Percentiles rank a stretch among this genome's conserved stretches.
Evolutionary conservation across 768 basidiomycete genomes (phyloP).

Genomic region (Rhodosporidiobolus odoratus): DNA sequence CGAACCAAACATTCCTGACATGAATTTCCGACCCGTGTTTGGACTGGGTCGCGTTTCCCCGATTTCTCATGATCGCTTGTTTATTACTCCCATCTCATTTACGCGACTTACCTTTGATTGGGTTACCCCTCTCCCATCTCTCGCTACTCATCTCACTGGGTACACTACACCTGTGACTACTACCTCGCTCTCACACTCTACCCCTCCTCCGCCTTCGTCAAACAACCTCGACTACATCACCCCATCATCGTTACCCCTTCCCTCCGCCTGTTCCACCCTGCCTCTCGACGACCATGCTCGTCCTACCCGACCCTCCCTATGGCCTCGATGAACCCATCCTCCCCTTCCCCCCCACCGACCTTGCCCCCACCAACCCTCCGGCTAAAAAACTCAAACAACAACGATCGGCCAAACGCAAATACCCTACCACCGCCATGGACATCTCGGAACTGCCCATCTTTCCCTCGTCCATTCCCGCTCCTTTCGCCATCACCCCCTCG

Average conservation of each 20-base stretch:
- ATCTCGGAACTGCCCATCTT: constrained; percentile 11
- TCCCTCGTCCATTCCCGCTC: constrained; percentile 9
- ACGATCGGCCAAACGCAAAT: not conserved
- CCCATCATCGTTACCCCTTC: not conserved
- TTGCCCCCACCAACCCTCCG: not conserved
- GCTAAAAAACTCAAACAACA: not conserved
- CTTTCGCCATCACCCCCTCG: constrained; percentile 18
- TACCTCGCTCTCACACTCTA: not conserved
- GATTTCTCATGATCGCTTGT: not conserved
- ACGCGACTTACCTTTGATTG: too few relatives aligned
- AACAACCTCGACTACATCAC: too few relatives aligned
- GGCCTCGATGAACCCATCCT: not conserved
- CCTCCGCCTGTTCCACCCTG: not conserved
- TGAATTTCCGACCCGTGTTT: not conserved
- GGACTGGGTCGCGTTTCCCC: not conserved
- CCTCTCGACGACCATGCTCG: not conserved
- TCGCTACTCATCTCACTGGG: not conserved
- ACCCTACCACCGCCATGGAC: not conserved
- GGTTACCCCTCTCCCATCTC: not conserved
- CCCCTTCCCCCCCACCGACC: not conserved
- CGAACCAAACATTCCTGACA: not conserved
- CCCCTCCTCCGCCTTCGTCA: not conserved
- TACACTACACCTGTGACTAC: too few relatives aligned
- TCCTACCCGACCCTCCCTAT: not conserved
- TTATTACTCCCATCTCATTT: not conserved